Conservation (phyloP, 1,284 basidiomycete genomes). For the Heterobasidion annosum region DNA sequence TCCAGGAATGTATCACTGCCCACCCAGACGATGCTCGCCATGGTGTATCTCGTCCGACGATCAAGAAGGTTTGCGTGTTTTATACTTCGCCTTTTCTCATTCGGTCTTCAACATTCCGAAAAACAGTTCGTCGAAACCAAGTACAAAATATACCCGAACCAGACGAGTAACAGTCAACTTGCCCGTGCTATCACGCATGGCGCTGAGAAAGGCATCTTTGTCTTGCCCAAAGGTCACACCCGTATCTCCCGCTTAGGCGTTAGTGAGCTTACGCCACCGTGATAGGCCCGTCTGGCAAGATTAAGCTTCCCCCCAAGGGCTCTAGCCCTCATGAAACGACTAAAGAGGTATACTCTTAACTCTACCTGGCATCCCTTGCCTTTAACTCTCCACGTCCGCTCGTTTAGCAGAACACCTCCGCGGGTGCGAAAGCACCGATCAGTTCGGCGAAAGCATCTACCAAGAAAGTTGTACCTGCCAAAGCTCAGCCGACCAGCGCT, state of each 20-base stretch:
- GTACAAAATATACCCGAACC: constrained; percentile 52
- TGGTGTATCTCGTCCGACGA: constrained; percentile 69
- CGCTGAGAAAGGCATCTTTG: constrained; percentile 51
- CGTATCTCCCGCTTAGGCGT: constrained; percentile 6
- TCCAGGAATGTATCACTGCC: constrained; percentile 58
- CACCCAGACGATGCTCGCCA: constrained; percentile 57
- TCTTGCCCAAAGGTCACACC: constrained; percentile 58
- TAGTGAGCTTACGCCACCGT: constrained; percentile 1
- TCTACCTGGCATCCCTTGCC: constrained; percentile 11
- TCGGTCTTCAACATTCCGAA: not conserved
- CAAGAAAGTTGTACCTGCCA: constrained; percentile 11
- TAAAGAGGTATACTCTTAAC: constrained; percentile 50
- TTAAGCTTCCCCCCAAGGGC: constrained; percentile 53
- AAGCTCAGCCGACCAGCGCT: constrained; percentile 9
- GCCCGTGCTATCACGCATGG: constrained; percentile 67
- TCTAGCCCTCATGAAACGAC: constrained; percentile 31
- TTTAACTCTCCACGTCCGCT: not conserved
- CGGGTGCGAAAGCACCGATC: constrained; percentile 11
- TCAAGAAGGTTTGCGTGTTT: constrained; percentile 66
- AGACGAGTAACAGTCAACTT: constrained; percentile 62
- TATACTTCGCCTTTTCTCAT: not conserved
- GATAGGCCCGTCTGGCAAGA: constrained; percentile 57
- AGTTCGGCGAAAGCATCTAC: not conserved
- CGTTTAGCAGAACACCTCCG: constrained; percentile 46
- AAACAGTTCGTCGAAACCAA: constrained; percentile 64